Base-by-base conservation (phyloP, 192 early-diverging fungal species). In the Backusella morwellensis region DNA sequence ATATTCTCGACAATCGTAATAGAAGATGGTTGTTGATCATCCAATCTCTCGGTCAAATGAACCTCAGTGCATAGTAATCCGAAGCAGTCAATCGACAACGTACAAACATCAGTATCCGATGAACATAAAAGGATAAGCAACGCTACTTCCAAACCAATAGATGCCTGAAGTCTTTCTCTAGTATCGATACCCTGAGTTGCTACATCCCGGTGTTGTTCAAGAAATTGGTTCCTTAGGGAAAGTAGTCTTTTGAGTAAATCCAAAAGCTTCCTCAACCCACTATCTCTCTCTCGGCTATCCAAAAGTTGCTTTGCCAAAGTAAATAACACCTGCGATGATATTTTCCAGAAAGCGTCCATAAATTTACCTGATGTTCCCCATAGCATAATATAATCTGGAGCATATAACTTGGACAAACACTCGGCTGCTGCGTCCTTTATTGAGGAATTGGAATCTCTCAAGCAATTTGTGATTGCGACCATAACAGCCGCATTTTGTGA, bases 261-360 rank as follows among this genome's bases (percentile, higher is more conserved):
- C 4, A 94, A 80, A 26, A 93, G 84, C 70, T 90, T 88, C 8
- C 87, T 89, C 1, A 90, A 75, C 26, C 89, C 87, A 73, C 90
- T 86, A 44, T 89, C 89, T 23, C 88, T 85, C 71, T 88, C 88
- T 76, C 86, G 87, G 50, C 81, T 84, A 67, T 95, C 91, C 40
- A 98, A 85, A 23, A 98, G 84, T 71, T 93, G 89, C 47, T 90
- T 90, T 1, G 94, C 90, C 40, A 94, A 80, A 8, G 87, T 86
- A 69, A 92, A 83, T 72, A 93, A 85, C 26, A 89, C 86, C 80
- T 88, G 78, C 6, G 86, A 85, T 66, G 84, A 79, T 83, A 93
- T 83, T 19, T 89, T 92, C 96, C 96, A 97, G 80, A 93, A 93
- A 0, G 88, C 89, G 35, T 85, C 79, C 87, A 96, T 93, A 47